Base-by-base conservation (phyloP, 805 yeast genomes). In the Scheffersomyces lignosus region DNA sequence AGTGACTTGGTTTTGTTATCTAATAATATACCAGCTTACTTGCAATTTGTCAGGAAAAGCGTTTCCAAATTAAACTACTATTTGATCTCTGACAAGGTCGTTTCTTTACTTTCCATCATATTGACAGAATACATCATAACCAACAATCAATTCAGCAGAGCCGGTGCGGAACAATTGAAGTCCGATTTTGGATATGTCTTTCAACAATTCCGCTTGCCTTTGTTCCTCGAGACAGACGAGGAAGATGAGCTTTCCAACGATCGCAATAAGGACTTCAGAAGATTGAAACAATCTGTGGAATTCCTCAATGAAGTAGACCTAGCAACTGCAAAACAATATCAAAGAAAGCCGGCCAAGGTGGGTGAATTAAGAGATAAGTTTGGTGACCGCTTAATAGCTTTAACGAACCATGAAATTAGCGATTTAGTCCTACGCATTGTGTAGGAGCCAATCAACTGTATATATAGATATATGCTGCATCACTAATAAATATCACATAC, bases 101-200 rank as follows among this genome's bases (percentile, higher is more conserved):
- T 61, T 1, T 47, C 62, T n/a, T 36, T 54, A 3, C 33, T 60
- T 12, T 56, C 63, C 13, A 34, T 37, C 9, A 53, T 66, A 12
- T 41, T 66, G 31, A 52, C 48, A 24, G 75, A 69, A 38, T 69
- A 64, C 37, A 52, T 69, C 24, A 49, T 69, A 27, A 62, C 71
- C 23, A 69, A 67, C 40, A 66, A 66, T 42, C 58, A 50, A 37
- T 69, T 69, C 44, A 57, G 51, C 37, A 49, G 43, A 15, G 16
- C 16, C 2, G 74, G 74, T 1, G 50, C 57, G 5, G 38, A 36
- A n/a, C 73, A 67, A 44, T 51, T 69, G 17, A 43, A 46, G 8
- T 37, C 38, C 4, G 74, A 69, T 43, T 45, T 66, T 22, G 50
- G 50, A 5, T 60, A 40, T 32, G 31, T 58, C 16, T 37, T 43